Base-by-base conservation (phyloP, 306 rosid genomes). In the Dryas alaskensis region DNA sequence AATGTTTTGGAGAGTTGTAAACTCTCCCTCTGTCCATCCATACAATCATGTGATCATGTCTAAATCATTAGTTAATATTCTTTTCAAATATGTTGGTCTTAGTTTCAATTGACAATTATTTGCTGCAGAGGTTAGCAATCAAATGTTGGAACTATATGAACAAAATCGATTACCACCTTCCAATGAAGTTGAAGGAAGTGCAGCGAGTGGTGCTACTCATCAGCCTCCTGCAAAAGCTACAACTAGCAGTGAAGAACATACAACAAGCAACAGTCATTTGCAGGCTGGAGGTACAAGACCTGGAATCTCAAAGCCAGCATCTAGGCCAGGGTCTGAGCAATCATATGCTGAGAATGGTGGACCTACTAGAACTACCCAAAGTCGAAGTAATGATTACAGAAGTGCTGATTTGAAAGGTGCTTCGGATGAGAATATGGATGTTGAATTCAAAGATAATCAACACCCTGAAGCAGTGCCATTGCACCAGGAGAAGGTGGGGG, bases 61-160 rank as follows among this genome's bases (percentile, higher is more conserved):
- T 58, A 31, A 57, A 19, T 37, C 22, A 27, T 72, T 16, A 19
- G n/a, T 10, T 12, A 19, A 66, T 5, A 4, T 57, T 54, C n/a
- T 61, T 66, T 27, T 44, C 67, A 67, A 67, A 62, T 19, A 12
- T 46, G 31, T 63, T 53, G 72, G 53, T 64, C 13, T 63, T 17
- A 74, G 61, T 43, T 83, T 62, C 67, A 58, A 78, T 81, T 47
- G 79, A 65, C 22, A 25, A 11, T 73, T 69, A 52, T 64, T 72
- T 82, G 81, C 55, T 88, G 97, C 95, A 94, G 99, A 94, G 81
- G 97, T 94, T 67, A 92, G 99, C 87, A 92, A 94, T 77, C 99
- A 94, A 87, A 94, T 94, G 99, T 83, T 92, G 83, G 99, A 94
- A 84, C 89, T 94, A 50, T 92, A 94, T 72, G 97, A 94, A 84